These are phyloP conservation scores for Exobasidium rhododendri DNA, from an alignment of 1,284 basidiomycete genomes.

Conservation along the genomic window DNA sequence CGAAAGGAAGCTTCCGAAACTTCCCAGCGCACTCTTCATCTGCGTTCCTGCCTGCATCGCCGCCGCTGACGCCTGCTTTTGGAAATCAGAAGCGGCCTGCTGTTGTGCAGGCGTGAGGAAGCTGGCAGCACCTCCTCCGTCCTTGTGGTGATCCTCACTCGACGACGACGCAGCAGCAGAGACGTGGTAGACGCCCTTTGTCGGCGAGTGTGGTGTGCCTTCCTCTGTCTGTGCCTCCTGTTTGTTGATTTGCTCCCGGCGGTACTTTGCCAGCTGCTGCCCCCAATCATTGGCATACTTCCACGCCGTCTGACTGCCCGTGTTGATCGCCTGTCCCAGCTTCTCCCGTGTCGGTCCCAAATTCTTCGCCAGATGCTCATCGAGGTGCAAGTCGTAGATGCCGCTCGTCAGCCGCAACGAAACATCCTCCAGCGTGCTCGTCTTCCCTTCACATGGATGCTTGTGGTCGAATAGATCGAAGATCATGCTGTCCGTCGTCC, in stretches of 20 bases:
- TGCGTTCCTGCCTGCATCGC: constrained; percentile 43
- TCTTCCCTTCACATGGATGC: constrained; percentile 51
- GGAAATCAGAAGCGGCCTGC: constrained; percentile 6
- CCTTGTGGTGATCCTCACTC: constrained; percentile 5
- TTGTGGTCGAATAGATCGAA: constrained; percentile 48
- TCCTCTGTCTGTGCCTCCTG: not conserved
- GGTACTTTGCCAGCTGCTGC: constrained; percentile 40
- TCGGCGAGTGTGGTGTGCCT: not conserved
- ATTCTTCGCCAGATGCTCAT: constrained; percentile 38
- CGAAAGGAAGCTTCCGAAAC: constrained; percentile 43
- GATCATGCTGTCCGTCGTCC: constrained; percentile 44
- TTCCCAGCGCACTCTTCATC: constrained; percentile 42
- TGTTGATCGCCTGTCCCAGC: constrained; percentile 43
- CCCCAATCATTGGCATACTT: constrained; percentile 41
- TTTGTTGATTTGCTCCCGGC: constrained; percentile 13
- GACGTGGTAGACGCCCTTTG: constrained; percentile 11
- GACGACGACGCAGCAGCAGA: not conserved
- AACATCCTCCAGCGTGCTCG: constrained; percentile 48
- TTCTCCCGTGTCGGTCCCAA: constrained; percentile 44
- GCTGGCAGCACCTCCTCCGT: not conserved
- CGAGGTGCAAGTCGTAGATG: constrained; percentile 46
- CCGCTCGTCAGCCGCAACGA: constrained; percentile 46
- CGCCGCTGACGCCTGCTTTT: constrained; percentile 20
- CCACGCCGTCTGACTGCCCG: constrained; percentile 40
- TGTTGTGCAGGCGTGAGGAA: constrained; percentile 8